phyloP scores from a whole-genome alignment of 2,329 filamentous ascomycete species.

The Huntiella omanensis region DNA sequence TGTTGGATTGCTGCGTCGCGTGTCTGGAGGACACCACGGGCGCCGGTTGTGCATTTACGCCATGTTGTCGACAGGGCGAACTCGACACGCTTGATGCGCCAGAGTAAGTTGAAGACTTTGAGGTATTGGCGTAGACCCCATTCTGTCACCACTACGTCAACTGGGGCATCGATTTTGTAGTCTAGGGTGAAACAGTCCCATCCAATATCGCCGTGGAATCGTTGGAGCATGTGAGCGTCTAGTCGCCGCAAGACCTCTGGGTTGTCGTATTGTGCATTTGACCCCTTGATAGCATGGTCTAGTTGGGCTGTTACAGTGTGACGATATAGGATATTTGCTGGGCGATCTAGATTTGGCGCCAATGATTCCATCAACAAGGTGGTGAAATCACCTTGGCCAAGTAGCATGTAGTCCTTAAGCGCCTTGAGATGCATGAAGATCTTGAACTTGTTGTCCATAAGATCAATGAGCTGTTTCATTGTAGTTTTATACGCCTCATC shows the following conservation, averaged over 20 bases:
- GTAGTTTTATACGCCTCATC: constrained; percentile 96
- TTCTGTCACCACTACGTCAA: constrained; percentile 91
- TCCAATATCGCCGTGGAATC: constrained; percentile 89
- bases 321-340: constrained; percentile 89
- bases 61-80: constrained; percentile 82
- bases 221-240: constrained; percentile 94
- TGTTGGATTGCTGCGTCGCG: constrained; percentile 48
- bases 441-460: constrained; percentile 92
- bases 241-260: constrained; percentile 78
- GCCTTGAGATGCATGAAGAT: constrained; percentile 82
- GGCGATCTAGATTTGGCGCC: constrained; percentile 77
- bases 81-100: constrained; percentile 94
- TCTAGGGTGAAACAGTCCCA: constrained; percentile 99
- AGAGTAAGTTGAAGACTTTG: constrained; percentile 97
- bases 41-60: constrained; percentile 89
- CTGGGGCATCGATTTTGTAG: constrained; percentile 92
- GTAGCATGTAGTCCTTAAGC: constrained; percentile 81
- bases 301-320: constrained; percentile 95
- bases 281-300: constrained; percentile 90
- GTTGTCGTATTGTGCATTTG: constrained; percentile 89
- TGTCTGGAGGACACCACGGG: constrained; percentile 70
- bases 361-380: constrained; percentile 93
- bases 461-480: constrained; percentile 80
- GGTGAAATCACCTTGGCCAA: constrained; percentile 95
- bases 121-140: constrained; percentile 93